Base-by-base conservation (phyloP, 1,284 basidiomycete genomes). In the Exobasidium rhododendri region DNA sequence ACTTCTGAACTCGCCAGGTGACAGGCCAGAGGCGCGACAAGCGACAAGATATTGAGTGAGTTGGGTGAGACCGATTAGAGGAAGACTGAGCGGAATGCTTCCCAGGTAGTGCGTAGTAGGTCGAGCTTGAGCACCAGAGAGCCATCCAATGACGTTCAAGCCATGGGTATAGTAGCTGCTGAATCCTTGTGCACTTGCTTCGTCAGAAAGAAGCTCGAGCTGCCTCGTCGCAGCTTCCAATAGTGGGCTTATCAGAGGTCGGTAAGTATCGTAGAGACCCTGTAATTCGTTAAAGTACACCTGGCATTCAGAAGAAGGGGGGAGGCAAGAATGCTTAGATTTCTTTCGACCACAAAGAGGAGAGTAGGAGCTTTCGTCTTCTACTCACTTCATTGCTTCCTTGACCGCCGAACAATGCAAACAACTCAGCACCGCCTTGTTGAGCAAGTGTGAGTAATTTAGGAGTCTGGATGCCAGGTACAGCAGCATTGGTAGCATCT, bases 221-320 rank as follows among this genome's bases (percentile, higher is more conserved):
- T 62, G 50, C 44, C 61, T 56, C 57, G 89, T 88, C 69, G 91
- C 81, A 50, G 83, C 83, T 24, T 84, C 77, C 70, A 96, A 82
- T 83, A 91, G 86, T 43, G 87, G 82, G 50, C 85, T 83, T 69
- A 94, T 87, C 75, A 92, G 93, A 40, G 92, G 88, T 69, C 85
- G 86, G 85, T 97, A 97, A 63, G 87, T 88, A 82, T 96, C 89
- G 82, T 90, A 94, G 62, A 98, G 87, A 49, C 84, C 83, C 82
- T 96, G 90, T 22, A 98, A 86, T 83, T 97, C 94, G 80, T 94
- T 90, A 80, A 97, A 93, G 83, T 97, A 97, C 67, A 94, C 90
- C 46, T 79, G 66, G n/a, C n/a, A n/a, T n/a, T 24, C 31, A 29
- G n/a, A 26, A 56, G 30, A 54, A 65, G 49, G n/a, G 30, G 28